A percentile compares a stretch with the other conserved stretches of the same genome.
These are phyloP conservation scores for Xylaria sp. DNA, from an alignment of 2,329 filamentous ascomycete genomes.

Conservation along the genomic window DNA sequence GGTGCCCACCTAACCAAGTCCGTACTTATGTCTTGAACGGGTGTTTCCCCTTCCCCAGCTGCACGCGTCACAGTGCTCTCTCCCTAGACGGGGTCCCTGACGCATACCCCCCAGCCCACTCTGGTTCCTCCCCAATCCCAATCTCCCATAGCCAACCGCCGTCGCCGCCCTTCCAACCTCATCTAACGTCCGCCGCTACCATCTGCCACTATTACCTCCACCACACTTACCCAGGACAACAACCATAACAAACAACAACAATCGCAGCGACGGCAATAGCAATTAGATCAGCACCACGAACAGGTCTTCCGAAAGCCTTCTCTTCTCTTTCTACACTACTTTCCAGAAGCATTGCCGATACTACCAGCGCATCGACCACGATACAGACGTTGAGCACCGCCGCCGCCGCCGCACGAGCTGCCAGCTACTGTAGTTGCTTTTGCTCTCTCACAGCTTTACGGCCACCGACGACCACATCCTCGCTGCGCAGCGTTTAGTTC, in stretches of 20 bases:
- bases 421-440: slow-evolving; percentile 4
- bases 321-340: slow-evolving; percentile 19
- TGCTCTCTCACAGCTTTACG: slow-evolving; percentile 15
- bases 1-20: not conserved
- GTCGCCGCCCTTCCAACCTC: slow-evolving; percentile 35
- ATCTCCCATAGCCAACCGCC: slow-evolving; percentile 32
- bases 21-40: not conserved
- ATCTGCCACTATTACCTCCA: slow-evolving; percentile 30
- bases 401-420: slow-evolving; percentile 16
- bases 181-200: slow-evolving; percentile 33
- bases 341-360: slow-evolving; percentile 29
- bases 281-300: not conserved
- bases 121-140: slow-evolving; percentile 32
- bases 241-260: slow-evolving; percentile 27
- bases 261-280: slow-evolving; percentile 10
- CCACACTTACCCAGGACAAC: slow-evolving; percentile 23
- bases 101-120: slow-evolving; percentile 25
- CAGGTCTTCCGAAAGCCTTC: not conserved
- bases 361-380: slow-evolving; percentile 13
- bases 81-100: slow-evolving; percentile 19
- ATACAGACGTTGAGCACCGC: slow-evolving; percentile 1
- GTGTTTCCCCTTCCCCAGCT: not conserved
- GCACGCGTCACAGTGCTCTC: slow-evolving; percentile 12
- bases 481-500: slow-evolving; percentile 15
- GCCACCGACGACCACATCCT: slow-evolving; percentile 11